Evolutionary conservation across 345 rosid genomes (phyloP).

Genomic region (Streptanthus diversifolius): DNA sequence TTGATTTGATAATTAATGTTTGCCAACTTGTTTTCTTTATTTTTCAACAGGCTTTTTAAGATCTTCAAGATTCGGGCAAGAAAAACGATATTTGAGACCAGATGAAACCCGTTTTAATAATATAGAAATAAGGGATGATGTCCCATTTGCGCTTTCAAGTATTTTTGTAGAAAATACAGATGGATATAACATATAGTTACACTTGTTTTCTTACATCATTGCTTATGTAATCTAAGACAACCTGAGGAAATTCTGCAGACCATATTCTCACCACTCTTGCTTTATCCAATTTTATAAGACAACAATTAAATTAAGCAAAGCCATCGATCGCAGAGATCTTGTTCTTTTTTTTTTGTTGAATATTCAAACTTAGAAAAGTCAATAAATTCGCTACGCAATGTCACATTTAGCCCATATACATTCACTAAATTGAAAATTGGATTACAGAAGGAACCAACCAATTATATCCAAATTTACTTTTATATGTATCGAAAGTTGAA

Average conservation of each 20-base stretch:
- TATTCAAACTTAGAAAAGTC: neutral
- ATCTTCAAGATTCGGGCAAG: slow-evolving; percentile 27
- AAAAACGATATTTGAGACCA: slow-evolving; percentile 17
- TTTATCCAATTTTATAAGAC: slow-evolving; percentile 1
- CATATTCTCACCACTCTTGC: neutral
- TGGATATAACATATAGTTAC: neutral
- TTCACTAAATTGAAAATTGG: neutral
- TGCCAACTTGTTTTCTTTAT: slow-evolving; percentile 31
- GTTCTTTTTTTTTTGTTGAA: neutral
- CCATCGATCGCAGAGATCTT: neutral
- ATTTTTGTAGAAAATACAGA: neutral
- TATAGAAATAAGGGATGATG: neutral
- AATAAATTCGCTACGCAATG: neutral
- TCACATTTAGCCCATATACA: neutral
- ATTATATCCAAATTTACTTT: neutral
- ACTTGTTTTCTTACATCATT: slow-evolving; percentile 12
- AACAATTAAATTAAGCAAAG: neutral
- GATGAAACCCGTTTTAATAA: neutral
- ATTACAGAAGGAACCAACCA: neutral
- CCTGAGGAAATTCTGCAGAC: slow-evolving; percentile 28
- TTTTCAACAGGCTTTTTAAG: slow-evolving; percentile 2
- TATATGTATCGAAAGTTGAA: neutral
- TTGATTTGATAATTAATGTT: slow-evolving; percentile 5
- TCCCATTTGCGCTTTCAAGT: slow-evolving; percentile 14
- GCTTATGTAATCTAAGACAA: slow-evolving; percentile 25